Base-by-base conservation (phyloP, 1,284 basidiomycete genomes). In the Ustilago hordei region DNA sequence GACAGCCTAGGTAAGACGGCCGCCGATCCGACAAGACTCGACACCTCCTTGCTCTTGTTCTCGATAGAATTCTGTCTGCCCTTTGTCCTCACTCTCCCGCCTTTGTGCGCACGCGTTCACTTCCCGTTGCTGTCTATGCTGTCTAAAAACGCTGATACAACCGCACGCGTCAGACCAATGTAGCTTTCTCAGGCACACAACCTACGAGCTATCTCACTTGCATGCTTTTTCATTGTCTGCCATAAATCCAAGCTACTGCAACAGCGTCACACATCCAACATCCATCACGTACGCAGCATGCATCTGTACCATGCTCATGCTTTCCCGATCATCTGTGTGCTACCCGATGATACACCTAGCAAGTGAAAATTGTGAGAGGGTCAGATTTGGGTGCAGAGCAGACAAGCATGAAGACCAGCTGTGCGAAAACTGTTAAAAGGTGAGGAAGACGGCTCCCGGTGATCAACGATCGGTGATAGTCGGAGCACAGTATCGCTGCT, bases 231-330 rank as follows among this genome's bases (percentile, higher is more conserved):
- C 53, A 1, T 28, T 2, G n/a, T 17, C 28, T 2, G 3, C 31
- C 39, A 31, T 34, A 31, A 17, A 47, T 38, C 50, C n/a, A 32
- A 55, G 8, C 41, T 17, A 32, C 41, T 23, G 57, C 34, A 36
- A 3, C n/a, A 50, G 28, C 31, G 13, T 32, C 48, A 17, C 23
- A 28, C 48, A 50, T 50, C 48, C 45, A 62, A 62, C 59, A 68
- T 62, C 65, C 65, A 68, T 47, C 59, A 38, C 8, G 23, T 38
- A 52, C 57, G 36, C 35, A 50, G 19, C 45, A n/a, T 50, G 45
- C 45, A 58, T 50, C 31, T 12, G 23, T 28, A 31, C 8, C 7
- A 23, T 5, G 28, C 48, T 28, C 23, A 50, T 7, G 11, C 9
- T 31, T 50, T 23, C 48, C 45, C 48, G 48, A 50, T 50, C 48